A percentile compares a stretch with the other conserved stretches of the same genome.
These are phyloP conservation scores for Erysimum cheiranthoides DNA, from an alignment of 345 rosid genomes.

Conservation along the genomic window DNA sequence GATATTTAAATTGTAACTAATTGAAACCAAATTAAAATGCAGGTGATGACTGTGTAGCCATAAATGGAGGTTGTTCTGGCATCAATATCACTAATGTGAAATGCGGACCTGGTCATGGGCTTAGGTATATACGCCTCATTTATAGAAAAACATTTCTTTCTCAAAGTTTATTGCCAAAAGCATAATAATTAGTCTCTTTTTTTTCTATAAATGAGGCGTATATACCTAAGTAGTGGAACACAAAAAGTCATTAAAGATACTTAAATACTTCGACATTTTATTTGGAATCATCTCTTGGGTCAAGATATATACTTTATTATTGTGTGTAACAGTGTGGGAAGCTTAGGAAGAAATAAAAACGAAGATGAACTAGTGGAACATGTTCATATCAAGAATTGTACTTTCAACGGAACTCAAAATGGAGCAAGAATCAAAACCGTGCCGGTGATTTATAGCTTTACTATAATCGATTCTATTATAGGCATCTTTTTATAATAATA, in stretches of 20 bases:
- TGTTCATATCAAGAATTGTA: conserved; percentile 20
- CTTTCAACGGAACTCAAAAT: conserved; percentile 35
- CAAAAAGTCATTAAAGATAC: not conserved
- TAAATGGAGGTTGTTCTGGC: conserved; percentile 19
- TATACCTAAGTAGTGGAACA: no score
- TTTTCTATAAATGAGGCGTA: no score
- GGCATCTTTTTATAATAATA: not conserved
- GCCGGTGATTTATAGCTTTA: conserved; percentile 38
- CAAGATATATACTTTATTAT: not conserved
- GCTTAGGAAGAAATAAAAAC: conserved; percentile 2
- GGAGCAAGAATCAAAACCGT: conserved; percentile 55
- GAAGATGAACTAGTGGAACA: not conserved
- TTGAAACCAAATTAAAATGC: not conserved
- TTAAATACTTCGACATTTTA: not conserved
- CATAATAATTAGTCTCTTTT: no score
- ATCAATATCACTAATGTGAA: conserved; percentile 19
- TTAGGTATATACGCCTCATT: conserved; percentile 5
- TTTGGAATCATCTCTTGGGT: not conserved
- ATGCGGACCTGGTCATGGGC: conserved; percentile 34
- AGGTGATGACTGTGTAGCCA: conserved; percentile 35
- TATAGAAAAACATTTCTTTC: not conserved
- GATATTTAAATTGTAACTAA: not conserved
- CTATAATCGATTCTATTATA: not conserved
- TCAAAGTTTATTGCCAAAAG: no score
- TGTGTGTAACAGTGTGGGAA: conserved; percentile 13